phyloP scores from a whole-genome alignment of 805 yeast genomes.

The Myxozyma neotropica region DNA sequence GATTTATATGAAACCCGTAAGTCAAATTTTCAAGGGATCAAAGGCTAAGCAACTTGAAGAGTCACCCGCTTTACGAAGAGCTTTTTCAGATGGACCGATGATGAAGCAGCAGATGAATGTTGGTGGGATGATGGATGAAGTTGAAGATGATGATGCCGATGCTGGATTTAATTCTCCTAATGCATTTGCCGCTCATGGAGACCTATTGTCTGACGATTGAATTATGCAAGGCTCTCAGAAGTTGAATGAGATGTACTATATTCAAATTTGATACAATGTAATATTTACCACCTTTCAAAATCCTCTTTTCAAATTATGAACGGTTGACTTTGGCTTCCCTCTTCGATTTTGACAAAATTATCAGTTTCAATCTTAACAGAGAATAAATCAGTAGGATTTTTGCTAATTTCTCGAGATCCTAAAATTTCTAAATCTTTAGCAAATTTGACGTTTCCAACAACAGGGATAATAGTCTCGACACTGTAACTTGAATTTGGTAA shows the following conservation, averaged over 20 bases:
- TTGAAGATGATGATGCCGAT: not conserved
- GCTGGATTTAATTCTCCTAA: not conserved
- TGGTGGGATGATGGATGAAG: not conserved
- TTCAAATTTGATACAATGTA: too few relatives aligned
- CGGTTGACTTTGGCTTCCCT: not conserved
- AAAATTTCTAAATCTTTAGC: constrained; percentile 54
- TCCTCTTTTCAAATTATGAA: not conserved
- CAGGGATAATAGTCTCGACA: constrained; percentile 69
- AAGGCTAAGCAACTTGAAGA: constrained; percentile 25
- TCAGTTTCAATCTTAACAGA: constrained; percentile 14
- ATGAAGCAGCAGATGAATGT: constrained; percentile 8
- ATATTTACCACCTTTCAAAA: not conserved
- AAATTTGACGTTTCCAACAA: constrained; percentile 58
- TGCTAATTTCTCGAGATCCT: not conserved
- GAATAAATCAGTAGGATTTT: constrained; percentile 4
- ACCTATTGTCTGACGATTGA: constrained; percentile 13
- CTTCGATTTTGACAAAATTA: not conserved
- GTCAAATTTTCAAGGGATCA: constrained; percentile 28
- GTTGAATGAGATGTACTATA: not conserved
- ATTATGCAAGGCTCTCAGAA: too few relatives aligned
- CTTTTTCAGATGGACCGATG: constrained; percentile 4
- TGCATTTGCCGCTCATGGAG: constrained; percentile 11
- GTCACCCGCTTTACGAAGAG: constrained; percentile 27
- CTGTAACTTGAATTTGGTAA: constrained; percentile 58
- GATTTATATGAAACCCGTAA: constrained; percentile 66